Base-by-base conservation (phyloP, 208 protist species). In the Leptomonas seymouri region DNA sequence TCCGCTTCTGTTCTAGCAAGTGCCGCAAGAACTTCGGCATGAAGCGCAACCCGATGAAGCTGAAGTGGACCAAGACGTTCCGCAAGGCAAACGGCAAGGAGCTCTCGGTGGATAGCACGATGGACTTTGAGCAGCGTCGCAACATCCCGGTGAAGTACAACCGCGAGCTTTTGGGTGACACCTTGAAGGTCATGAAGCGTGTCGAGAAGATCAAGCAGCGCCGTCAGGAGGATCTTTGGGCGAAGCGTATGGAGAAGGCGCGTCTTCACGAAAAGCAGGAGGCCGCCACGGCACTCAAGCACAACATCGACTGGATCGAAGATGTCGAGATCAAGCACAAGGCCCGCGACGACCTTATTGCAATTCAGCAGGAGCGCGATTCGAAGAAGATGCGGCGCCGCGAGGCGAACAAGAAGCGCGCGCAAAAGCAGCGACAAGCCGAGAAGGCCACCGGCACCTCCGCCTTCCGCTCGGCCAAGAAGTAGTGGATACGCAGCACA, bases 41-140 rank as follows among this genome's bases (percentile, higher is more conserved):
- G 91, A 99, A 99, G 84, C 93, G 97, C 66, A 99, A 99, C 77
- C 99, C 99, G 45, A 97, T 98, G 78, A 99, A 99, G 84, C 84
- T 99, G 21, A 89, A 93, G 68, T 99, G 99, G 99, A 99, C 99
- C 25, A 99, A 99, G 87, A 98, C 99, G 34, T 99, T 98, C 88
- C 89, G 99, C 42, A 98, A 96, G 77, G 84, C 97, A 0, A 86
- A 91, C 60, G 98, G 98, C 28, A 99, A 99, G 85, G 99, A 99
- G 81, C 91, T 99, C 55, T 78, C 94, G 18, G 84, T 98, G 41
- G 99, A 99, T 87, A 94, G 85, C 58, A 98, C 98, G 18, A 99
- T 99, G 79, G 97, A 99, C 41, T 99, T 99, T 81, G 99, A 99
- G 89, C 97, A 97, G 80, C 86, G 92, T 39, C 89, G 99, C 27